Base-by-base conservation (phyloP, 176 grass and related monocot species). In the Zea luxurians region DNA sequence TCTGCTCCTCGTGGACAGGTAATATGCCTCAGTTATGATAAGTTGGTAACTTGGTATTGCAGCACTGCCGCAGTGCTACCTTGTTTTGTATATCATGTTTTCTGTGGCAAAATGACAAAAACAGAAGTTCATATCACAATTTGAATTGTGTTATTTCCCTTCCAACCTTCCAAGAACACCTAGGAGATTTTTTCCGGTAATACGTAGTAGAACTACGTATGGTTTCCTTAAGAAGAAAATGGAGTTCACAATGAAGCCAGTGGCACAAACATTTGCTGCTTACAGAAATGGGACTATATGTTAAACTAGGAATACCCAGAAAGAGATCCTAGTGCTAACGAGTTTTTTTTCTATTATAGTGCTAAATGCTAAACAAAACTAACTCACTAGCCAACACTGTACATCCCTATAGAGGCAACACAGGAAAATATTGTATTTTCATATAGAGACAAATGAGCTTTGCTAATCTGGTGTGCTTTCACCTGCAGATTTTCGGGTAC, bases 1-100 rank as follows among this genome's bases (percentile, higher is more conserved):
- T 81, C 91, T 75, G 72, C 91, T 81, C 95, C 95, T 57, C 91
- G 75, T 63, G 91, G 91, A 84, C 89, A 91, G 84, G 94, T 91
- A 83, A 61, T 68, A 64, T 27, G 11, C 58, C 38, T 76, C 58
- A 76, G 20, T 61, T 49, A 21, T 71, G 46, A 71, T 9, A 50
- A 49, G 46, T 71, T 36, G 21, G 21, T 50, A 71, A 71, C 46
- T 71, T 70, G 20, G 20, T 48, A 35, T 1, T 15, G 45, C 18
- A 1, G 4, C 15, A 36, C 1, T 36, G 45, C 18, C 0, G 0
- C 12, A 10, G 48, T 7, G 4, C 34, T 35, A 73, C 16, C 47
- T 35, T 15, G 2, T n/a, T 34, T 35, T 15, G 4, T n/a, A 35
- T n/a, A 52, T 1, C 48, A 37, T 72, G 54, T 54, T 53, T 73